phyloP scores from a whole-genome alignment of 768 basidiomycete species.

The Agaricus bisporus region DNA sequence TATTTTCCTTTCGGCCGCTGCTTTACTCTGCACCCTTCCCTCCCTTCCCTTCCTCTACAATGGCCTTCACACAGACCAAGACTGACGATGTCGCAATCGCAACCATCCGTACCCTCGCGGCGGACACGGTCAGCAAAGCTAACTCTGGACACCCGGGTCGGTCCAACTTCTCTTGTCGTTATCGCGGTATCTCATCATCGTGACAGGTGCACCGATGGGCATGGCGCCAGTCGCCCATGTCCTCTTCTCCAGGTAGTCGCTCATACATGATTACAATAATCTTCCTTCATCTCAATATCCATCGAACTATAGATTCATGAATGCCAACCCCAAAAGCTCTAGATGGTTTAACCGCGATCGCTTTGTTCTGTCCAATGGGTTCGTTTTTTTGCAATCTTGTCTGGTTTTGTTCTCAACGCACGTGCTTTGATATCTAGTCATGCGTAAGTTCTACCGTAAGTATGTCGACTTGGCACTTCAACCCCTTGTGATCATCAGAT shows the following conservation, averaged over 20 bases:
- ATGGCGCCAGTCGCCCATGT: constrained; percentile 83
- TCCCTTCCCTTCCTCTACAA: constrained; percentile 30
- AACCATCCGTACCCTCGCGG: constrained; percentile 73
- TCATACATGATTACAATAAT: constrained; percentile 3
- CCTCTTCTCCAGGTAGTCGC: constrained; percentile 62
- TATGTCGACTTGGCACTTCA: not conserved
- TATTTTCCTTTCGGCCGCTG: constrained; percentile 14
- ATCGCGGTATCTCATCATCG: constrained; percentile 12
- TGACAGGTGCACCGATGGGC: constrained; percentile 85
- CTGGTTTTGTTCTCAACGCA: not conserved
- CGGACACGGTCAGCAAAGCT: constrained; percentile 75
- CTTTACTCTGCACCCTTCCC: constrained; percentile 13
- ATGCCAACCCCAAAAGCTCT: constrained; percentile 81
- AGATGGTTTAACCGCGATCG: constrained; percentile 97
- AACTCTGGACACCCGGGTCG: constrained; percentile 92
- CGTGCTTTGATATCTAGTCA: constrained; percentile 40
- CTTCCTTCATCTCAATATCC: constrained; percentile 5
- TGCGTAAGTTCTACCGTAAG: constrained; percentile 44
- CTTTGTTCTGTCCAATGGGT: constrained; percentile 96
- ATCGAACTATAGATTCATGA: constrained; percentile 59
- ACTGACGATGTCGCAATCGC: constrained; percentile 57
- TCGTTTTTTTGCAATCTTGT: constrained; percentile 22
- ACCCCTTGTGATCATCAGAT: constrained; percentile 38
- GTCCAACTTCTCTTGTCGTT: constrained; percentile 1
- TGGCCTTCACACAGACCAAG: constrained; percentile 30